Evolutionary conservation across 1,139 yeast genomes (phyloP).

Genomic region (Ogataea hybrid): DNA sequence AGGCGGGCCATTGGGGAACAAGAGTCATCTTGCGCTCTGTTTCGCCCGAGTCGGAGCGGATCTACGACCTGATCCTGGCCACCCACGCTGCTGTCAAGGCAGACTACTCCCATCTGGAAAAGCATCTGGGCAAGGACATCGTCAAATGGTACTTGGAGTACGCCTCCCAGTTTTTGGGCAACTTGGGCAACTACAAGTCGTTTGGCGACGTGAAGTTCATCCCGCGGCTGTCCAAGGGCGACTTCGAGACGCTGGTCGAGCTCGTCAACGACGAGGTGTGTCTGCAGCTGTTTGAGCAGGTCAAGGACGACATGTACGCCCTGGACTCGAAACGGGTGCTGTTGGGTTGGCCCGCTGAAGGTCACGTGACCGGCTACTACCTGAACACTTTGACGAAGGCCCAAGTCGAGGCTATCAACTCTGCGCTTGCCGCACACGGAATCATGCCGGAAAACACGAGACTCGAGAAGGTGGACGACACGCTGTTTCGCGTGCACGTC

Average conservation of each 20-base stretch:
- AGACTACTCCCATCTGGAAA: slow-evolving; percentile 45
- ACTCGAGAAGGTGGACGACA: slow-evolving; percentile 48
- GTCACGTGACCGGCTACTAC: slow-evolving; percentile 75
- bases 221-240: slow-evolving; percentile 52
- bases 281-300: slow-evolving; percentile 40
- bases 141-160: slow-evolving; percentile 65
- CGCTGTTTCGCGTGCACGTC: slow-evolving; percentile 52
- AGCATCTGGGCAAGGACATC: slow-evolving; percentile 34
- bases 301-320: slow-evolving; percentile 51
- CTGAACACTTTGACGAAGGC: slow-evolving; percentile 48
- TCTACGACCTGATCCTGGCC: slow-evolving; percentile 63
- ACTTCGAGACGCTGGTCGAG: slow-evolving; percentile 48
- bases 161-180: slow-evolving; percentile 74
- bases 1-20: slow-evolving; percentile 82
- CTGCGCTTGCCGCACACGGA: slow-evolving; percentile 56
- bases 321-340: slow-evolving; percentile 47
- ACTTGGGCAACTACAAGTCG: slow-evolving; percentile 84
- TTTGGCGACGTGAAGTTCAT: slow-evolving; percentile 87
- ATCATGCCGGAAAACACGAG: slow-evolving; percentile 85
- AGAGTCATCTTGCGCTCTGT: slow-evolving; percentile 78
- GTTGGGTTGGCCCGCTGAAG: slow-evolving; percentile 77
- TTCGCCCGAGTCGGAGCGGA: slow-evolving; percentile 76
- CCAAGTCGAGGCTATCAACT: slow-evolving; percentile 66
- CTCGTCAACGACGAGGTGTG: slow-evolving; percentile 40
- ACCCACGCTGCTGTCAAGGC: slow-evolving; percentile 53